Conservation (phyloP, 306 rosid species). For the Pyrus pyrifolia region DNA sequence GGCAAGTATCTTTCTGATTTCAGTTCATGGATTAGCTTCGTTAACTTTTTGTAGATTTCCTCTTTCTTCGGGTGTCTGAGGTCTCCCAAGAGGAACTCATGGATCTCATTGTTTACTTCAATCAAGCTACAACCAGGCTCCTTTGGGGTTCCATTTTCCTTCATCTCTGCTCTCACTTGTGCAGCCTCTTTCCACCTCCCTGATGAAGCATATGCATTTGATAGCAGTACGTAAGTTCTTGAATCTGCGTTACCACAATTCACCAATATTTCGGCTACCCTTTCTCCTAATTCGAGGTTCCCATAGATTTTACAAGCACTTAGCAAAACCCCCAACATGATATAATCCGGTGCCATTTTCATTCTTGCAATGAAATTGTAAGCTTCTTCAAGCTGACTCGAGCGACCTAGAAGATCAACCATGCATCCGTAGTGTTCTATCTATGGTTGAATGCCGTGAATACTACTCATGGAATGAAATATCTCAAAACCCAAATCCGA, state of each 20-base stretch:
- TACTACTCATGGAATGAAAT: slow-evolving; percentile 31
- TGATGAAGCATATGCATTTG: slow-evolving; percentile 36
- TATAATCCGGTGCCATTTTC: slow-evolving; percentile 26
- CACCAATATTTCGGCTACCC: slow-evolving; percentile 28
- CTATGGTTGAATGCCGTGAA: slow-evolving; percentile 31
- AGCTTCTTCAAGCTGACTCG: slow-evolving; percentile 40
- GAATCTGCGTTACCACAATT: slow-evolving; percentile 27
- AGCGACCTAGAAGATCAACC: slow-evolving; percentile 45
- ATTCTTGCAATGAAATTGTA: slow-evolving; percentile 16
- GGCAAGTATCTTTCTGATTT: slow-evolving; percentile 35
- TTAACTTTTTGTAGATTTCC: slow-evolving; percentile 27
- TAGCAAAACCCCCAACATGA: slow-evolving; percentile 38
- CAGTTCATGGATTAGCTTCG: slow-evolving; percentile 25
- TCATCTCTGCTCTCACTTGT: slow-evolving; percentile 32
- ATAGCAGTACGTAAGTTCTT: slow-evolving; percentile 32
- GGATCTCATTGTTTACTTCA: slow-evolving; percentile 39
- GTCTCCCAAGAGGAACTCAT: slow-evolving; percentile 47
- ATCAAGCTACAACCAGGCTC: slow-evolving; percentile 47
- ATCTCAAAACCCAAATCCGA: slow-evolving; percentile 38
- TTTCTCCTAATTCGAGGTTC: slow-evolving; percentile 32
- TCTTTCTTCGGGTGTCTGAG: slow-evolving; percentile 33
- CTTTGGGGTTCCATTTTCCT: slow-evolving; percentile 32
- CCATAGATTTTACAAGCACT: slow-evolving; percentile 45
- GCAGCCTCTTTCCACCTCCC: slow-evolving; percentile 34
- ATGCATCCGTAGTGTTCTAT: slow-evolving; percentile 48